Percentiles rank a stretch among this genome's conserved stretches.
These are phyloP conservation scores for Phaffia tasmanica DNA, from an alignment of 768 basidiomycete species.

Conservation along the genomic window DNA sequence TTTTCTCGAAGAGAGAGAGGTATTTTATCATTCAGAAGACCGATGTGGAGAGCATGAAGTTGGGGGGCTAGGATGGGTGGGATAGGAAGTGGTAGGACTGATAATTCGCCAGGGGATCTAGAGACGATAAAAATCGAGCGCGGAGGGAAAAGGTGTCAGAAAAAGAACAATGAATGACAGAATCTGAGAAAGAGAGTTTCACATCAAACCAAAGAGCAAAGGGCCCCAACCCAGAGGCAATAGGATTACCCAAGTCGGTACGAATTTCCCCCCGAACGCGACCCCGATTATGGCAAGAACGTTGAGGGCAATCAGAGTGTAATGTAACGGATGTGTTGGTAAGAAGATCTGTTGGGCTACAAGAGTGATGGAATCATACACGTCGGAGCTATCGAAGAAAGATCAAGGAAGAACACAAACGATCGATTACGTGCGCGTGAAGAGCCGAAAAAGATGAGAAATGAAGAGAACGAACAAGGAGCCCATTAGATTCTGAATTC, in stretches of 20 bases:
- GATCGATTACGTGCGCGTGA: background rate
- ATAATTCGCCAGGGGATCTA: background rate
- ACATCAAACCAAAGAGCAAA: constrained; percentile 12
- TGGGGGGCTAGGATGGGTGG: background rate
- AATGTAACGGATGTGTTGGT: constrained; percentile 14
- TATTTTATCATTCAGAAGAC: constrained; percentile 3
- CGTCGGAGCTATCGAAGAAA: constrained; percentile 9
- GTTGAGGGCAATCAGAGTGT: constrained; percentile 8
- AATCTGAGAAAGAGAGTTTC: background rate
- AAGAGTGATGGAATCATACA: constrained; percentile 11
- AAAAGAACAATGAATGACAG: background rate
- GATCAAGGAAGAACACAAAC: background rate
- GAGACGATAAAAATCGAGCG: background rate
- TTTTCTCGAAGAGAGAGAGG: background rate
- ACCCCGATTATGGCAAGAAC: background rate
- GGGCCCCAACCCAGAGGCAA: constrained; percentile 19
- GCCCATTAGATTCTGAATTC: constrained; percentile 27
- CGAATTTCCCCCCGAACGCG: constrained; percentile 1
- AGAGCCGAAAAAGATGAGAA: background rate
- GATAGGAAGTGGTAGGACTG: background rate
- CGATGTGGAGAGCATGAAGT: background rate
- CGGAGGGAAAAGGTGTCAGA: background rate
- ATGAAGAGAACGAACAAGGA: constrained; percentile 8
- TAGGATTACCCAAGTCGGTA: constrained; percentile 9
- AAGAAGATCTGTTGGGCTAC: constrained; percentile 2